Base-by-base conservation (phyloP, 2,329 filamentous ascomycete genomes). In the Sphaerulina vaccinii region DNA sequence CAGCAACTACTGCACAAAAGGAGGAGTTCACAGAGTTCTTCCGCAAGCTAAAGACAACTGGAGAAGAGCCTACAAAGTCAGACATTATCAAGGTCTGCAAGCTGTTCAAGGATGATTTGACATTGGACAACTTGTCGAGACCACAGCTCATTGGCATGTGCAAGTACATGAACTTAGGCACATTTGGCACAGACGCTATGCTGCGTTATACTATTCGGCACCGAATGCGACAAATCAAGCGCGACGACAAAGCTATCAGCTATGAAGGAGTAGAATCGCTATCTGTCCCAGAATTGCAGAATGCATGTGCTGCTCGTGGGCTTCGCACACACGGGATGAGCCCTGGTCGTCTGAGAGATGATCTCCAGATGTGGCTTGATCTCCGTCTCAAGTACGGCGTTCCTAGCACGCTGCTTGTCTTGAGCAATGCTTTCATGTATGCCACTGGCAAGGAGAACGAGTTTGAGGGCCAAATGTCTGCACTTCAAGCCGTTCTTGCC, bases 41-140 rank as follows among this genome's bases (percentile, higher is more conserved):
- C 85, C 87, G 89, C 69, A 99, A 99, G 78, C 83, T 97, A 29
- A 75, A 93, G 48, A 85, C 89, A 15, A 96, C 92, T 1, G 93
- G 92, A 58, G 92, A 97, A 75, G 80, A 86, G 39, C 93, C 93
- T 1, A 93, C 88, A 3, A 82, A 85, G 48, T 82, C 91, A 60
- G 93, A 99, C 68, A 90, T 99, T 58, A 95, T 99, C 78, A 96
- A 93, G 74, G 92, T 99, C 58, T 97, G 93, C 84, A 95, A 96
- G 79, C 87, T 95, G 59, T 99, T 99, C 83, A 95, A 93, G 71
- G 93, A 99, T 69, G 93, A 99, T 71, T 70, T 99, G 65, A 99
- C 93, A 0, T 80, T 99, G 24, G 93, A 99, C 82, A 99, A 99
- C 74, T 76, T 99, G 60, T 96, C 91, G 15, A 83, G 93, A 57